Conservation (phyloP, 768 basidiomycete genomes). For the Podaxis sp. region DNA sequence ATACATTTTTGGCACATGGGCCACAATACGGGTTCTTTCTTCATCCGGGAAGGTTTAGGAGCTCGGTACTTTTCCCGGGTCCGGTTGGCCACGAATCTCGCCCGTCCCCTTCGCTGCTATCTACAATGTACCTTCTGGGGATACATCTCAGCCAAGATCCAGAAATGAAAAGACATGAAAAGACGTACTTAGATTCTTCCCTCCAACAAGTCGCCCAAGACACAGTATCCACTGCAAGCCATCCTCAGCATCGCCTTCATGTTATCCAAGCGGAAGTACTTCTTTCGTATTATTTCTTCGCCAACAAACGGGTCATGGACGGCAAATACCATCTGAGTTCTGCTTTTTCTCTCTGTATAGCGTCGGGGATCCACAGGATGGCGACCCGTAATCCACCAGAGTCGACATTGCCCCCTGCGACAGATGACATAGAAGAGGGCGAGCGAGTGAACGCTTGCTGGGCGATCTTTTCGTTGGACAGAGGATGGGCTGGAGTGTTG, state of each 20-base stretch:
- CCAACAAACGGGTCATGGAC: constrained; percentile 45
- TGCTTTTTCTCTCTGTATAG: constrained; percentile 33
- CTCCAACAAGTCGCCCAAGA: constrained; percentile 32
- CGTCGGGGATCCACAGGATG: constrained; percentile 38
- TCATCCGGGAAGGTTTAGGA: constrained; percentile 42
- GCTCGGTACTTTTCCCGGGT: constrained; percentile 29
- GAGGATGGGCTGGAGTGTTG: constrained; percentile 42
- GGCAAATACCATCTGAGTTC: constrained; percentile 39
- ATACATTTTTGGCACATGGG: constrained; percentile 44
- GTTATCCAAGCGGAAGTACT: constrained; percentile 55
- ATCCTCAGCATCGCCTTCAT: constrained; percentile 43
- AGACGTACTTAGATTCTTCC: constrained; percentile 40
- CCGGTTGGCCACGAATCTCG: constrained; percentile 31
- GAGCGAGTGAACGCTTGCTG: constrained; percentile 37
- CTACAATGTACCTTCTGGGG: constrained; percentile 37
- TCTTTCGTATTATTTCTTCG: constrained; percentile 54
- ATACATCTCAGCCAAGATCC: constrained; percentile 30
- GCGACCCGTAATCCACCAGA: constrained; percentile 23
- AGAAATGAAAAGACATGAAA: constrained; percentile 26
- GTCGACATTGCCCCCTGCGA: constrained; percentile 26
- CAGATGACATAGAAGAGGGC: constrained; percentile 32
- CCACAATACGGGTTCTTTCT: constrained; percentile 60
- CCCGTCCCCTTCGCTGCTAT: constrained; percentile 38
- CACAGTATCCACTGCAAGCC: constrained; percentile 33
- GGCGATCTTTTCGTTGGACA: constrained; percentile 33